These are phyloP conservation scores for Ogataea allantospora DNA, from an alignment of 805 yeast genomes.

Conservation along the genomic window DNA sequence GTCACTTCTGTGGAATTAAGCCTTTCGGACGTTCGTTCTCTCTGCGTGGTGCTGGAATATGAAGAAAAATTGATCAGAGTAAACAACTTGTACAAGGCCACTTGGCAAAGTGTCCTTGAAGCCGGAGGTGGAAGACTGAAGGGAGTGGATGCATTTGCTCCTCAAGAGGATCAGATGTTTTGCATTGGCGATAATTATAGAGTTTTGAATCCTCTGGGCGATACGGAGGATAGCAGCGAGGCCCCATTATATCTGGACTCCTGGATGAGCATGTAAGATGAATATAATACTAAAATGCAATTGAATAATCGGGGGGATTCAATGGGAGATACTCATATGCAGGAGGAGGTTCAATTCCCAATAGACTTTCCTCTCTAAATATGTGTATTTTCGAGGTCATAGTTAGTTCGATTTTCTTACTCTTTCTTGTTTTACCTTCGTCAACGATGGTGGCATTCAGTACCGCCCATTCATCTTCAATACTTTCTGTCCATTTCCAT, in stretches of 20 bases:
- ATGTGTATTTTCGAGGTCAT: constrained; percentile 21
- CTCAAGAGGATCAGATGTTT: constrained; percentile 30
- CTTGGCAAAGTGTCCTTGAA: constrained; percentile 78
- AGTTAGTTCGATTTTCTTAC: constrained; percentile 25
- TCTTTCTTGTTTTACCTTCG: constrained; percentile 12
- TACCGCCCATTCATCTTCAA: constrained; percentile 22
- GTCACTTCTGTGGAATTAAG: constrained; percentile 82
- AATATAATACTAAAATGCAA: constrained; percentile 5
- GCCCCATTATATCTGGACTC: constrained; percentile 29
- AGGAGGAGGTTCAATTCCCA: constrained; percentile 26
- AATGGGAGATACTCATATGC: constrained; percentile 15
- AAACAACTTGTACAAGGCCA: constrained; percentile 67
- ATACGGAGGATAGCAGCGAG: constrained; percentile 18
- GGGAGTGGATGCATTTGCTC: constrained; percentile 31
- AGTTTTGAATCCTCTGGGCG: constrained; percentile 26
- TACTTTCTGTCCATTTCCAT: constrained; percentile 6
- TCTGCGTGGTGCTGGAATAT: constrained; percentile 83
- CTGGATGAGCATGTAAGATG: constrained; percentile 27
- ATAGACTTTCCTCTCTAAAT: constrained; percentile 19
- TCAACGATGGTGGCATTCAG: constrained; percentile 20
- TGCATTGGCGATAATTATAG: constrained; percentile 33
- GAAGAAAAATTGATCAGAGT: constrained; percentile 81
- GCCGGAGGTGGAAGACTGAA: constrained; percentile 49
- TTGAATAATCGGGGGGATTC: constrained; percentile 3
- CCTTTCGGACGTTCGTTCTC: constrained; percentile 67